phyloP scores from a whole-genome alignment of 805 yeast species.

The Candida orba region DNA sequence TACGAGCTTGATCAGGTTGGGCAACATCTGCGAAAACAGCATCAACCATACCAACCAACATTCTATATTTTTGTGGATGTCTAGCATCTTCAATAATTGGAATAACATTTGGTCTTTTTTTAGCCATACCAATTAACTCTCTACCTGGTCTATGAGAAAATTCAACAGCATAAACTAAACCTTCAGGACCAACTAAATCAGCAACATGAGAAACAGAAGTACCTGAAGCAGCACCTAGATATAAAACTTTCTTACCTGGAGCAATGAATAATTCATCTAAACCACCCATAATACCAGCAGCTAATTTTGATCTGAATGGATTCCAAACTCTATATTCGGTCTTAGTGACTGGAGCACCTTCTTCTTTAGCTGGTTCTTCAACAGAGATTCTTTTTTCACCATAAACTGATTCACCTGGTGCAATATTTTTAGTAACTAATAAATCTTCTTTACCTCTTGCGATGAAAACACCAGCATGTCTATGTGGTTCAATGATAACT shows the following conservation, averaged over 20 bases:
- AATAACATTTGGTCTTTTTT: constrained; percentile 98
- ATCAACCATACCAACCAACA: constrained; percentile 98
- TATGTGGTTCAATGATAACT: constrained; percentile 96
- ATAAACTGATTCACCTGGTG: constrained; percentile 98
- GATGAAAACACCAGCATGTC: constrained; percentile 97
- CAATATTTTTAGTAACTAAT: constrained; percentile 91
- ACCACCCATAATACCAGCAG: constrained; percentile 99
- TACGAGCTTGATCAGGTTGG: constrained; percentile 99
- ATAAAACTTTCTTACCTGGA: constrained; percentile 96
- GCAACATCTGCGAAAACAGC: constrained; percentile 99
- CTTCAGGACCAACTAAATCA: constrained; percentile 98
- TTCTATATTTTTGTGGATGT: constrained; percentile 99
- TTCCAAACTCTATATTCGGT: constrained; percentile 99
- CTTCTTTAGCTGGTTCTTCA: constrained; percentile 88
- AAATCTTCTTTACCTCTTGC: constrained; percentile 99
- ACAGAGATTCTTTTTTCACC: constrained; percentile 95
- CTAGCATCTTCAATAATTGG: constrained; percentile 99
- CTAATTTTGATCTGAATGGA: constrained; percentile 98
- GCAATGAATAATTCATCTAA: constrained; percentile 94
- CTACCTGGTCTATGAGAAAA: constrained; percentile 99
- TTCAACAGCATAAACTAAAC: constrained; percentile 97
- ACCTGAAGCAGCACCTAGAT: constrained; percentile 99
- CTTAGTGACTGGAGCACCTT: constrained; percentile 85
- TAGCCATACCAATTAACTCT: constrained; percentile 98
- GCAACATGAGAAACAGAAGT: constrained; percentile 98